Evolutionary conservation across 2,329 filamentous ascomycete genomes (phyloP).

Genomic region (Hymenoscyphus linearis): DNA sequence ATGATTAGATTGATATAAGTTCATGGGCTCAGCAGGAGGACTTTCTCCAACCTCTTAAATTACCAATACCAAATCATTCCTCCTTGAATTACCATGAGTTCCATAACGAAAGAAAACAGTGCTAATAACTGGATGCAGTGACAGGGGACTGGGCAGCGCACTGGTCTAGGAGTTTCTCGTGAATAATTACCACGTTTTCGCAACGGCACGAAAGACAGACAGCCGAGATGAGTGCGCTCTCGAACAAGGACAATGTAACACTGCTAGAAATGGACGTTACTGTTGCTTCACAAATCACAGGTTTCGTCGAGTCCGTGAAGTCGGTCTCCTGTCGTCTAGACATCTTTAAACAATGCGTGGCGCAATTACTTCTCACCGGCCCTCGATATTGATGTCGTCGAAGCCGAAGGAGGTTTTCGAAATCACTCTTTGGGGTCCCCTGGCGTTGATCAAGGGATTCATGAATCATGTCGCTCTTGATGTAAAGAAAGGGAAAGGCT

Average conservation of each 20-base stretch:
- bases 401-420: constrained; percentile 29
- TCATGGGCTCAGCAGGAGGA: too few relatives aligned
- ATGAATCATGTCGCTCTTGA: constrained; percentile 22
- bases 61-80: not conserved
- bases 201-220: constrained; percentile 34
- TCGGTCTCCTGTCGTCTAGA: constrained; percentile 36
- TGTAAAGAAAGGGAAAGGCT: constrained; percentile 33
- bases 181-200: constrained; percentile 34
- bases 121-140: constrained; percentile 35
- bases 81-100: not conserved
- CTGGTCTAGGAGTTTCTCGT: constrained; percentile 34
- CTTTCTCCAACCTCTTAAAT: not conserved
- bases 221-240: constrained; percentile 28
- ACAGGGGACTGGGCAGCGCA: constrained; percentile 35
- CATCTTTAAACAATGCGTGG: constrained; percentile 41
- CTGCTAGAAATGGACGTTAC: constrained; percentile 36
- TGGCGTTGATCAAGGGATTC: constrained; percentile 29
- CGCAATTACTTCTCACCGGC: constrained; percentile 23
- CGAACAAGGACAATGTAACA: constrained; percentile 25
- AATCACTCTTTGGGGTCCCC: constrained; percentile 29
- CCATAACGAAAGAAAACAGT: constrained; percentile 12
- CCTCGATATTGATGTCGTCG: constrained; percentile 27
- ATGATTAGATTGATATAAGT: too few relatives aligned
- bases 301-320: constrained; percentile 29
- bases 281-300: constrained; percentile 31